These are phyloP conservation scores for Phytophthora multivora DNA, from an alignment of 352 stramenopile species.

Conservation along the genomic window DNA sequence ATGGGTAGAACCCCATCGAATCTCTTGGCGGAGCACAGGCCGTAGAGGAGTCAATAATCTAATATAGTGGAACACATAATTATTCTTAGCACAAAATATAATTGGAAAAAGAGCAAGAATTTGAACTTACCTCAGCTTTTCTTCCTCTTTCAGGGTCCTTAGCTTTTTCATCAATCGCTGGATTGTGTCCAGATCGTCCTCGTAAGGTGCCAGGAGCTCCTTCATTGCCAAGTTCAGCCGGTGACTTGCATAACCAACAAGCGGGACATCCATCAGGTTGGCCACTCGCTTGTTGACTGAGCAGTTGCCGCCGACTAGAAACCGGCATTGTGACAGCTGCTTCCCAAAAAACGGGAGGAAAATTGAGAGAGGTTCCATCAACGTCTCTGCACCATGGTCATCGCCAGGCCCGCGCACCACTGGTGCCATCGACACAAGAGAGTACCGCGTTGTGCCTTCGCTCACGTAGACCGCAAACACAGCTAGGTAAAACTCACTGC, in stretches of 20 bases:
- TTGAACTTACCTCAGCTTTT: conserved; percentile 8
- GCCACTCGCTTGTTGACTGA: conserved; percentile 7
- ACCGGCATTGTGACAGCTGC: background rate
- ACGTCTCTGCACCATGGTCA: too few species aligned
- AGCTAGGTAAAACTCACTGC: too few species aligned
- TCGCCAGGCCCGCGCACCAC: too few species aligned
- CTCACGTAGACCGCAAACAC: too few species aligned
- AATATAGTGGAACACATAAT: background rate
- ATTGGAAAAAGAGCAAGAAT: too few species aligned
- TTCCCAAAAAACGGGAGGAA: conserved; percentile 7
- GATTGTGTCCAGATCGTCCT: conserved; percentile 2
- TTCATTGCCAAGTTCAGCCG: conserved; percentile 3
- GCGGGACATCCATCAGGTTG: conserved; percentile 1
- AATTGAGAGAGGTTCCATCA: too few species aligned
- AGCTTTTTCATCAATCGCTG: conserved; percentile 4
- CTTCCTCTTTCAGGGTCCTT: conserved; percentile 4
- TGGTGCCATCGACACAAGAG: too few species aligned
- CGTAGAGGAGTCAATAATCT: conserved; percentile 1
- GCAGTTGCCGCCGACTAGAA: conserved; percentile 20
- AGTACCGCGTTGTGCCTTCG: too few species aligned
- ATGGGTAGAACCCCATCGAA: conserved; percentile 4
- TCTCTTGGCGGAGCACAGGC: conserved; percentile 2
- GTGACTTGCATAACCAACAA: conserved; percentile 5
- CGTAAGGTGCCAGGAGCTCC: background rate
- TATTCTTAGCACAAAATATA: too few species aligned